phyloP scores from a whole-genome alignment of 306 rosid genomes.

The Cyclanthera cordifolia region DNA sequence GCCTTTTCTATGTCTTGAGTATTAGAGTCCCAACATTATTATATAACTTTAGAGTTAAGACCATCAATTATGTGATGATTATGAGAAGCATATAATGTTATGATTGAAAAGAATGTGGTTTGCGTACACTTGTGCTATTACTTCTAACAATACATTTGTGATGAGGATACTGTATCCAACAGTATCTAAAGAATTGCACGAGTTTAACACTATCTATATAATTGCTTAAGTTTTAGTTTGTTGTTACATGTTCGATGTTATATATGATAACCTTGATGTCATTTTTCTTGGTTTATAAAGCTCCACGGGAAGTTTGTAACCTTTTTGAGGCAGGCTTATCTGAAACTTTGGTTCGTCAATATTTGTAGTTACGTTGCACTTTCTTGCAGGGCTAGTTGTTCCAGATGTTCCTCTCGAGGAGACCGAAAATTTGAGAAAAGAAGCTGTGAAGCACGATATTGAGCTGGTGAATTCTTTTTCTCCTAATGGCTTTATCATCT shows the following conservation, averaged over 20 bases:
- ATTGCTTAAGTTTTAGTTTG: neutral
- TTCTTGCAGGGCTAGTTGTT: conserved; percentile 67
- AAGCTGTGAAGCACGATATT: conserved; percentile 18
- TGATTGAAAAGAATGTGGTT: neutral
- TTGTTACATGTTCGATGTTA: neutral
- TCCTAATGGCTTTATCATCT: neutral
- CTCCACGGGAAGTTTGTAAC: neutral
- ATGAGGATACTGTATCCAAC: neutral
- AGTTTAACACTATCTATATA: neutral
- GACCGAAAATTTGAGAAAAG: conserved; percentile 41
- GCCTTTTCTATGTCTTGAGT: too few species aligned
- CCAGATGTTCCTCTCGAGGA: conserved; percentile 95
- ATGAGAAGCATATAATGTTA: too few species aligned
- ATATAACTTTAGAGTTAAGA: neutral
- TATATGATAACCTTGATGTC: neutral
- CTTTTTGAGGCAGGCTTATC: neutral
- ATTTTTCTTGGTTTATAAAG: neutral
- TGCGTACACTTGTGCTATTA: neutral
- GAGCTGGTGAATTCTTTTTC: conserved; percentile 57
- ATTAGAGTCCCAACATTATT: neutral
- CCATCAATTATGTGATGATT: too few species aligned
- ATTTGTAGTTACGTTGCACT: neutral
- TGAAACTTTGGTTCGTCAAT: neutral
- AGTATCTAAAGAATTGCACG: neutral
- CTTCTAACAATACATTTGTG: neutral